Evolutionary conservation across 2,329 filamentous ascomycete genomes (phyloP), one percentile per base, ranked within the genome.

Genomic region (Aspergillus terreus): DNA sequence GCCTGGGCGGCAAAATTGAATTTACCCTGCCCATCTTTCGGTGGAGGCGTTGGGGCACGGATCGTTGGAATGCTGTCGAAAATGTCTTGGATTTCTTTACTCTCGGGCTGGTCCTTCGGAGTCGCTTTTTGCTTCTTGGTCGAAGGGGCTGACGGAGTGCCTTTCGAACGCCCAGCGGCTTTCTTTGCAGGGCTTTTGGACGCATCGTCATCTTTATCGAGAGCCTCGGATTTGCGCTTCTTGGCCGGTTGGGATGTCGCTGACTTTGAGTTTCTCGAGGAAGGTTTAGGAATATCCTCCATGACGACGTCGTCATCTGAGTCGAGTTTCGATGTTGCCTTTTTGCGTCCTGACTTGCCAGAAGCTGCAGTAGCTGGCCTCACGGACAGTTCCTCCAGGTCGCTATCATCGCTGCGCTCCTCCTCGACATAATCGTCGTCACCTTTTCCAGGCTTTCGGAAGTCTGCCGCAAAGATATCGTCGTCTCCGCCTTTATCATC

Each of bases 1-100:
- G 50, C 82, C 78, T 61, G 77, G 70, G 53, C 86, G 58, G 82
- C 82, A 78, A 83, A 97, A 66, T 95, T 85, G 62, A 92, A 96
- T 63, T 95, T 96, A 45, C 75, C 77, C 21, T 76, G 76, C 57
- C 83, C 80, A 0, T 83, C 82, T 50, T 84, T 82, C 1, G 86
- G 79, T 2, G 92, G 92, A 40, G 94, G 92, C 3, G 90, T 88
- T 5, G 94, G 94, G 19, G 94, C 80, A 52, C 86, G 79, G 40
- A 99, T 83, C 1, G 84, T 89, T 4, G 90, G 88, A 53, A 99
- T 92, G 60, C 85, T 90, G 66, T 95, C 86, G 30, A 97, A 82
- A 43, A 99, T 96, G 45, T 86, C 84, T 68, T 95, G 85, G 17
- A 95, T 84, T 19, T 82, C 80, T 14, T 86, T 79, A 63, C 84